These are phyloP conservation scores for Dictyophora rubrovolvata DNA, from an alignment of 768 basidiomycete genomes.

Conservation along the genomic window DNA sequence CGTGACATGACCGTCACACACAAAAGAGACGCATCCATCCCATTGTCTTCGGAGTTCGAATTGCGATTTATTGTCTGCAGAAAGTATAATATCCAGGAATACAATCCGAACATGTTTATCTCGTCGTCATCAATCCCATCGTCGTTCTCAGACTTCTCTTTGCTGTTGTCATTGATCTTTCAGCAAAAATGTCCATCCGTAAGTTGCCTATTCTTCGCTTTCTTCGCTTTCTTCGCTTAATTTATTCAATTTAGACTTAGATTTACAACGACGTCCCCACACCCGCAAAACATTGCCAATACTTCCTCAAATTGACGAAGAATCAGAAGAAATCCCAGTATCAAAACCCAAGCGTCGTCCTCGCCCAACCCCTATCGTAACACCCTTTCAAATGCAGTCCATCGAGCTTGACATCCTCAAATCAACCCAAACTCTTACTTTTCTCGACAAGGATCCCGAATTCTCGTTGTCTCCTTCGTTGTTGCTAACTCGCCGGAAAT, in stretches of 20 bases:
- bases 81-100: neutral
- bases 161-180: neutral
- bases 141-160: neutral
- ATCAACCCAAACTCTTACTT: neutral
- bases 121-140: neutral
- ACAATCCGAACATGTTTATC: neutral
- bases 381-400: neutral
- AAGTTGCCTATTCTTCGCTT: neutral
- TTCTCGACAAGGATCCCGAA: neutral
- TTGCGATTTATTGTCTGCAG: neutral
- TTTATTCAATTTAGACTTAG: neutral
- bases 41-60: neutral
- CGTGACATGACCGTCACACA: neutral
- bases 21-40: neutral
- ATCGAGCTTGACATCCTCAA: neutral
- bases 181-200: neutral
- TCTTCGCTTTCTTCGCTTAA: neutral
- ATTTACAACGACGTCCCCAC: constrained; percentile 5
- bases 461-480: constrained; percentile 5
- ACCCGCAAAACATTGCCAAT: neutral
- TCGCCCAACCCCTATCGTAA: constrained; percentile 2
- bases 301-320: neutral
- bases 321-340: neutral
- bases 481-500: constrained; percentile 1
- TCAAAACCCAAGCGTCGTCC: neutral